phyloP scores from a whole-genome alignment of 106 monocot species.

The Dioscorea dumetorum region DNA sequence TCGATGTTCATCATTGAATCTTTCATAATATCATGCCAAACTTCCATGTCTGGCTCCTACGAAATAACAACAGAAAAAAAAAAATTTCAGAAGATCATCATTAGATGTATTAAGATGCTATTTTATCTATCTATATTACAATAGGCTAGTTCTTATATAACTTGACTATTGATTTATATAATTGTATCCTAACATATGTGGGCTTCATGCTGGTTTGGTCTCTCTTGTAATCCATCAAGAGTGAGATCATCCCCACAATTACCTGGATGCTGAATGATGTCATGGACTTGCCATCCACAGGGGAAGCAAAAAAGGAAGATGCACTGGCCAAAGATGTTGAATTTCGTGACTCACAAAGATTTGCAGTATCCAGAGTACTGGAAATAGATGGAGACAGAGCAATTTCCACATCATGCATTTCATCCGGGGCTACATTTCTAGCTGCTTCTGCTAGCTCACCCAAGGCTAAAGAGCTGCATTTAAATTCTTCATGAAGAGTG shows the following conservation, averaged over 20 bases:
- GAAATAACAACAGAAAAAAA: neutral
- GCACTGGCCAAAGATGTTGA: neutral
- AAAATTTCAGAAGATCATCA: neutral
- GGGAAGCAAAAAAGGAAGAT: constrained; percentile 15
- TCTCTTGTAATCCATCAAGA: neutral
- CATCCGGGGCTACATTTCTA: neutral
- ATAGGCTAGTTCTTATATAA: no score
- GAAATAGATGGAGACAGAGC: constrained; percentile 1
- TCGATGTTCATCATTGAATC: constrained; percentile 30
- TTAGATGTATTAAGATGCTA: no score
- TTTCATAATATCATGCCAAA: constrained; percentile 13
- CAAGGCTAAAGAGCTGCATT: constrained; percentile 4
- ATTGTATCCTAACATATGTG: no score
- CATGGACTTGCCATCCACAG: constrained; percentile 7
- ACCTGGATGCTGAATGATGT: constrained; percentile 24
- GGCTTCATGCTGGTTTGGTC: no score
- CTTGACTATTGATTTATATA: no score
- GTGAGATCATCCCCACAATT: neutral
- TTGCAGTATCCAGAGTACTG: neutral
- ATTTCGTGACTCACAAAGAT: constrained; percentile 2
- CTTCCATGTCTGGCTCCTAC: constrained; percentile 16
- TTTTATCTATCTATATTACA: no score
- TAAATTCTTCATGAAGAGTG: constrained; percentile 11
- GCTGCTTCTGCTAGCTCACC: constrained; percentile 6
- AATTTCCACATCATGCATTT: constrained; percentile 3